Evolutionary conservation across 495 filamentous ascomycete species (phyloP).

Genomic region (Thozetella sp.): DNA sequence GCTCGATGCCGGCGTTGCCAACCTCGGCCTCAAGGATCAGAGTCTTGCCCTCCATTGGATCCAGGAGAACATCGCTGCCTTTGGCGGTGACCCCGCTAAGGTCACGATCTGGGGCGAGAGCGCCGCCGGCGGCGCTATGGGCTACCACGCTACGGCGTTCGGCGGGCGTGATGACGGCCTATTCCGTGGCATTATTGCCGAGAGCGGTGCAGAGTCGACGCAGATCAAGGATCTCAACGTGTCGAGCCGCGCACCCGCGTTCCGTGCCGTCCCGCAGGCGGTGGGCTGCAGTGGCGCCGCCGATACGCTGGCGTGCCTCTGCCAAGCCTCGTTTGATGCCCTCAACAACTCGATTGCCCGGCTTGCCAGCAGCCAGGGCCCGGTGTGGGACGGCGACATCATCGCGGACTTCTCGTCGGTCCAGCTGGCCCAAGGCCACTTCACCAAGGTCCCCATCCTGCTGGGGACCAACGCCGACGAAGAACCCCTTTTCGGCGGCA

Average conservation of each 20-base stretch:
- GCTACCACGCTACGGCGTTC: conserved; percentile 54
- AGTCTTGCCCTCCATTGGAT: conserved; percentile 46
- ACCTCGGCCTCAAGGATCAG: conserved; percentile 49
- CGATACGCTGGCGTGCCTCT: conserved; percentile 49
- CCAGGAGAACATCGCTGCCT: conserved; percentile 55
- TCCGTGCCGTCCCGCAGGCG: conserved; percentile 13
- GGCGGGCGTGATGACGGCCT: conserved; percentile 49
- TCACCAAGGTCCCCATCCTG: not conserved
- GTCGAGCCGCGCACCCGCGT: conserved; percentile 4
- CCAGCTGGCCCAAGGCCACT: not conserved
- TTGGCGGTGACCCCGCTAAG: conserved; percentile 45
- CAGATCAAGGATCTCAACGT: conserved; percentile 7
- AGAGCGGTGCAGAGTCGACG: conserved; percentile 41
- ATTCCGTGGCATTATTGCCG: conserved; percentile 59
- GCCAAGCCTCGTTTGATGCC: conserved; percentile 42
- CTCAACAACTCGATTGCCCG: conserved; percentile 35
- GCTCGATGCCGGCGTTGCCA: conserved; percentile 15
- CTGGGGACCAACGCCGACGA: not conserved
- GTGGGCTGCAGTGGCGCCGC: conserved; percentile 36
- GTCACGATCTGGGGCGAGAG: conserved; percentile 48
- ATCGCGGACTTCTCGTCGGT: conserved; percentile 23
- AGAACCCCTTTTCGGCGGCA: not conserved
- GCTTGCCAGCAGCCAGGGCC: conserved; percentile 30
- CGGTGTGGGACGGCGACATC: conserved; percentile 52
- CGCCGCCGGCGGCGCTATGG: conserved; percentile 56